A percentile compares a stretch with the other conserved stretches of the same genome.
phyloP scores from a whole-genome alignment of 805 yeast genomes.

The Candida xyloterini region DNA sequence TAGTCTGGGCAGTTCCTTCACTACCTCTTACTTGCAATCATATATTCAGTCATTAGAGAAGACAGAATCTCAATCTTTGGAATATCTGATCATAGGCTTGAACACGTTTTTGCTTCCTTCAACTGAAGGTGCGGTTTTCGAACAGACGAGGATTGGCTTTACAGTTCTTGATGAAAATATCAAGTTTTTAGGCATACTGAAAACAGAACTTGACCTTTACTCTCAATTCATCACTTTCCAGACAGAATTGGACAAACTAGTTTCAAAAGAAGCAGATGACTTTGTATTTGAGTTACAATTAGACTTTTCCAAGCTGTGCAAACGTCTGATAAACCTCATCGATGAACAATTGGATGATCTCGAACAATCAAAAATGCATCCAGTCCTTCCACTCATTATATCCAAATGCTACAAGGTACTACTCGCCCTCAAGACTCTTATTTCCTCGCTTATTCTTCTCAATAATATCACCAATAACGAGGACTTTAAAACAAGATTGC shows the following conservation, averaged over 20 bases:
- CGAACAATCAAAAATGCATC: constrained; percentile 25
- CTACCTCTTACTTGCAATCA: constrained; percentile 15
- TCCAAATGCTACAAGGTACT: constrained; percentile 29
- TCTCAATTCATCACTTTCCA: constrained; percentile 14
- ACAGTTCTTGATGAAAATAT: constrained; percentile 17
- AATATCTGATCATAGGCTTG: constrained; percentile 27
- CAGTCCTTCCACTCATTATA: constrained; percentile 25
- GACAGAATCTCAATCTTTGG: constrained; percentile 15
- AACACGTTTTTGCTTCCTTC: constrained; percentile 13
- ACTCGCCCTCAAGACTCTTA: constrained; percentile 15
- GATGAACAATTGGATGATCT: constrained; percentile 33
- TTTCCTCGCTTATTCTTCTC: constrained; percentile 24
- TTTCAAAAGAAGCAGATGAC: constrained; percentile 23
- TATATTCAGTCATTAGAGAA: constrained; percentile 16
- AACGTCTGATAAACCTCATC: constrained; percentile 27
- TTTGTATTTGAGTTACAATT: constrained; percentile 30
- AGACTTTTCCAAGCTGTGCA: constrained; percentile 28
- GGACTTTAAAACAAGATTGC: constrained; percentile 25
- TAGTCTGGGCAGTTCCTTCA: constrained; percentile 21
- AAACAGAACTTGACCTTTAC: constrained; percentile 23
- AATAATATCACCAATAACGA: constrained; percentile 19
- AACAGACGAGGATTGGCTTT: background rate
- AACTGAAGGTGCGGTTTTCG: background rate
- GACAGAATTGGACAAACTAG: background rate
- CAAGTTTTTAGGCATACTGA: constrained; percentile 28